Percentiles rank a stretch among this genome's conserved stretches.
phyloP scores from a whole-genome alignment of 495 filamentous ascomycete species.

The Aspergillus baeticus region DNA sequence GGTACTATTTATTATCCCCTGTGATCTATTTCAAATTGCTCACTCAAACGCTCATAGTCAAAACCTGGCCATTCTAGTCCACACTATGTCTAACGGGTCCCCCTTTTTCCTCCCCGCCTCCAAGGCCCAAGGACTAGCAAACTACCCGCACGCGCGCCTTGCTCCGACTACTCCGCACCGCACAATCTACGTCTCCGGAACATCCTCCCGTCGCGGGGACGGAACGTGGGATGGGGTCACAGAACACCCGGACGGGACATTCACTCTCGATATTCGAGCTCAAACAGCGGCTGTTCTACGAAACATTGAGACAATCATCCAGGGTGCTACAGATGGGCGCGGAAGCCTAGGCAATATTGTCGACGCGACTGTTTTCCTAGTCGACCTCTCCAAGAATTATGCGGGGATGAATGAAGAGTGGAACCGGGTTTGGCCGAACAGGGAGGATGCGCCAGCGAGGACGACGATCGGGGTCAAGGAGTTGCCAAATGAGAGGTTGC shows the following conservation, averaged over 20 bases:
- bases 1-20: background rate
- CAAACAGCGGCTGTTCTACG: conserved; percentile 33
- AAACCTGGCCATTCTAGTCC: too few species aligned
- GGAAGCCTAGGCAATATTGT: conserved; percentile 26
- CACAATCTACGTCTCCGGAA: conserved; percentile 35
- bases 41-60: too few species aligned
- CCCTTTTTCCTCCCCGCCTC: conserved; percentile 28
- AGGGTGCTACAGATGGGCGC: conserved; percentile 19
- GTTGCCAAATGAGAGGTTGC: conserved; percentile 31
- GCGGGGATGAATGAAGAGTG: conserved; percentile 38
- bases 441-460: conserved; percentile 24
- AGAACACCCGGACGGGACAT: conserved; percentile 24
- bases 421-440: conserved; percentile 31
- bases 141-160: conserved; percentile 33
- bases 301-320: conserved; percentile 33
- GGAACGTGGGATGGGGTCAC: conserved; percentile 21
- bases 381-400: conserved; percentile 30
- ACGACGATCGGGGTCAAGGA: conserved; percentile 29
- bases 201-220: conserved; percentile 21
- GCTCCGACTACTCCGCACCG: conserved; percentile 10
- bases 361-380: conserved; percentile 32
- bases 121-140: conserved; percentile 30
- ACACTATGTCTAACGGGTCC: conserved; percentile 25
- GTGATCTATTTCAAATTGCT: too few species aligned
- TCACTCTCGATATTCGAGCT: conserved; percentile 26